Evolutionary conservation across 2,329 filamentous ascomycete genomes (phyloP).

Genomic region (Hortaea werneckii): DNA sequence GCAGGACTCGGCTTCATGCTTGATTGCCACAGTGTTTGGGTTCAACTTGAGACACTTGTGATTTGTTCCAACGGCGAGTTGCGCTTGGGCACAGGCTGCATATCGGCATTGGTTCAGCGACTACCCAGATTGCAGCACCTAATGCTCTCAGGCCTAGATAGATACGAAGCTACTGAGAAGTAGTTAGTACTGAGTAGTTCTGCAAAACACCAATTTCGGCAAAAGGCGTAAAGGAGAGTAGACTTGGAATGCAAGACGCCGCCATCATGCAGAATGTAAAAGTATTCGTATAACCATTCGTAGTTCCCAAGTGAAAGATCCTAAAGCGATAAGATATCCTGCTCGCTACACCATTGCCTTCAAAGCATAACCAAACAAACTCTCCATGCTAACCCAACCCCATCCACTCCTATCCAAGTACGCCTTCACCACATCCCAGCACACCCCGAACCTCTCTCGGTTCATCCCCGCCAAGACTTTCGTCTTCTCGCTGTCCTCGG

Average conservation of each 20-base stretch:
- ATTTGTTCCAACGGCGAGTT: conserved; percentile 36
- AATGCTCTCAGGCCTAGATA: conserved; percentile 43
- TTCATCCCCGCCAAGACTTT: conserved; percentile 72
- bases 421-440: conserved; percentile 63
- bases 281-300: not conserved
- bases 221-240: no score
- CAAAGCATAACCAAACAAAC: conserved; percentile 35
- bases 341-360: conserved; percentile 11
- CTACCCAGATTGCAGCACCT: conserved; percentile 45
- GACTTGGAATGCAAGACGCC: no score
- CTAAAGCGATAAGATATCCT: not conserved
- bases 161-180: not conserved
- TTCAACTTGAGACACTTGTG: conserved; percentile 43
- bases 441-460: conserved; percentile 62
- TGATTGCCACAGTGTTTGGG: conserved; percentile 43
- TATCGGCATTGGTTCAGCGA: conserved; percentile 43
- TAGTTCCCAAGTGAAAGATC: not conserved
- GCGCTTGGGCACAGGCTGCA: conserved; percentile 40
- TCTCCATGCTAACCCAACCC: conserved; percentile 39
- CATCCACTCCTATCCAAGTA: conserved; percentile 29
- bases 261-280: not conserved
- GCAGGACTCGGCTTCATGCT: conserved; percentile 31
- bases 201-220: no score
- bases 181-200: no score
- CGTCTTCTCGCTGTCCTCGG: conserved; percentile 49